phyloP scores from a whole-genome alignment of 805 yeast genomes.

The Kazachstania psychrophila region DNA sequence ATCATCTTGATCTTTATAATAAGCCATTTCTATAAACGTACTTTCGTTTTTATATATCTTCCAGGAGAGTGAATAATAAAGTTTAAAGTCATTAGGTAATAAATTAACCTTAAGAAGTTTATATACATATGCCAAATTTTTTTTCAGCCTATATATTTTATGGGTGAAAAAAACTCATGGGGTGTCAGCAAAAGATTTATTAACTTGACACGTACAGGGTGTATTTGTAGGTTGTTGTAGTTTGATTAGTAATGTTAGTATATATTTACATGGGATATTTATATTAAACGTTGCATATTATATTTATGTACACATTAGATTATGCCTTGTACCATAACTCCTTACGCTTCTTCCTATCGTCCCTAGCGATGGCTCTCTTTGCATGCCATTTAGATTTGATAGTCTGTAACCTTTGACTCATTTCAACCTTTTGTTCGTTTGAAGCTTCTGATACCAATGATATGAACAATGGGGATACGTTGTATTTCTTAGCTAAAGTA shows the following conservation, averaged over 20 bases:
- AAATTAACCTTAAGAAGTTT: no score
- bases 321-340: conserved; percentile 51
- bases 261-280: no score
- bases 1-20: conserved; percentile 21
- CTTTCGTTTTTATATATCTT: background rate
- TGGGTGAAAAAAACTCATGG: no score
- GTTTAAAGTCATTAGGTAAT: background rate
- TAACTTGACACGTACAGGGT: no score
- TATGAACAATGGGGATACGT: conserved; percentile 43
- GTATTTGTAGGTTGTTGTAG: no score
- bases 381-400: conserved; percentile 44
- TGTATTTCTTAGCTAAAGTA: conserved; percentile 50
- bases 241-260: no score
- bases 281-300: no score
- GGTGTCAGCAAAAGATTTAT: no score
- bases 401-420: conserved; percentile 37
- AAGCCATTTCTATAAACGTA: conserved; percentile 8
- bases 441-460: conserved; percentile 44
- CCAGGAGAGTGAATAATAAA: background rate
- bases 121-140: no score
- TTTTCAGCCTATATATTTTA: no score
- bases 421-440: conserved; percentile 34
- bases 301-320: no score
- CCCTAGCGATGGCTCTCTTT: conserved; percentile 39
- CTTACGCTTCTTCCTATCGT: conserved; percentile 50